Percentiles rank a stretch among this genome's conserved stretches.
Conservation (phyloP, 192 early-diverging fungal genomes). For the Backusella mclennaniae region DNA sequence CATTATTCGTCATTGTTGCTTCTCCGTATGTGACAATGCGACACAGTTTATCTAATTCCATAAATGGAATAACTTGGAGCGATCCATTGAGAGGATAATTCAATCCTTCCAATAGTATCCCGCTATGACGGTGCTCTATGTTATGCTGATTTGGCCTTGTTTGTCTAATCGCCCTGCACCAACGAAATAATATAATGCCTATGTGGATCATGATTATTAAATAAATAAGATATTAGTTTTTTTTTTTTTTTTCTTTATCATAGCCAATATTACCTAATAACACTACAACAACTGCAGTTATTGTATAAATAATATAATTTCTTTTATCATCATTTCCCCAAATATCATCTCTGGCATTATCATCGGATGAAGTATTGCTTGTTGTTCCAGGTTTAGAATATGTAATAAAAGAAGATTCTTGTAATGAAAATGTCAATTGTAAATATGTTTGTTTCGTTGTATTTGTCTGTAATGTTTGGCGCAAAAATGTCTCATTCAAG, state of each 20-base stretch:
- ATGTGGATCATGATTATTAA: not conserved
- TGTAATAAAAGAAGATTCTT: constrained; percentile 2
- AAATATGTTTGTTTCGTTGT: constrained; percentile 7
- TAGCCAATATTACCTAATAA: not conserved
- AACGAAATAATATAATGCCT: not conserved
- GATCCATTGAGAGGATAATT: not conserved
- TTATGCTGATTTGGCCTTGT: not conserved
- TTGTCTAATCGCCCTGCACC: not conserved
- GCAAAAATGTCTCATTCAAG: not conserved
- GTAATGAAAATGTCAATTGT: constrained; percentile 15
- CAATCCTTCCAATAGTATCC: not conserved
- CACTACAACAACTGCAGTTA: not conserved
- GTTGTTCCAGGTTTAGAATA: not conserved
- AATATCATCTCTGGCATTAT: not conserved
- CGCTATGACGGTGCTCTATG: not conserved
- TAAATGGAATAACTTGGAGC: not conserved
- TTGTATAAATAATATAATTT: constrained; percentile 7
- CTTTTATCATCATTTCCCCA: not conserved
- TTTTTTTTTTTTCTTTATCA: not conserved
- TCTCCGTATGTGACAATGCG: constrained; percentile 17
- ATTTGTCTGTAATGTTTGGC: not conserved
- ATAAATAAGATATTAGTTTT: not conserved
- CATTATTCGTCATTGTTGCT: constrained; percentile 13
- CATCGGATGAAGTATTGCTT: not conserved
- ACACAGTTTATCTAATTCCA: constrained; percentile 26